These are phyloP conservation scores for Hordeum pubiflorum DNA, from an alignment of 202 grass and related monocot genomes.

Conservation along the genomic window DNA sequence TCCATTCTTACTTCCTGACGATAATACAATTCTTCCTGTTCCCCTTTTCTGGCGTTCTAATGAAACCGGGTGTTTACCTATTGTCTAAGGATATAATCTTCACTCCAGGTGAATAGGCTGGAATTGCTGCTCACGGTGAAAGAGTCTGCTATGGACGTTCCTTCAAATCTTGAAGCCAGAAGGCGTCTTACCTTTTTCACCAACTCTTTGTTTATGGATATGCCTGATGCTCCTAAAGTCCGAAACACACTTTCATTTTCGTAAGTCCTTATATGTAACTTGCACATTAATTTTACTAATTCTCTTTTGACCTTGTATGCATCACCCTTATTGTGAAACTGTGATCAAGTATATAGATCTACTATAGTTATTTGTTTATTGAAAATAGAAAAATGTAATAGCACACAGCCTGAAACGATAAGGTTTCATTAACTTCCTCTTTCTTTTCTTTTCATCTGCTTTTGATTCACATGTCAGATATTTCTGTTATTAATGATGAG, in stretches of 20 bases:
- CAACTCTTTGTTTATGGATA: conserved; percentile 96
- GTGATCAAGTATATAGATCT: conserved; percentile 13
- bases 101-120: conserved; percentile 70
- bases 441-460: neutral
- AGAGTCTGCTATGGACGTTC: conserved; percentile 95
- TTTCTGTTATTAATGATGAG: conserved; percentile 13
- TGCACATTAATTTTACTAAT: neutral
- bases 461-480: conserved; percentile 11
- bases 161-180: conserved; percentile 84
- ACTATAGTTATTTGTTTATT: conserved; percentile 7
- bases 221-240: conserved; percentile 94
- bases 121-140: conserved; percentile 80
- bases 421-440: neutral
- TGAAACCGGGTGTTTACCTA: neutral
- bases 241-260: conserved; percentile 91
- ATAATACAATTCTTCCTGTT: conserved; percentile 4
- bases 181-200: conserved; percentile 87
- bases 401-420: neutral
- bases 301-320: neutral
- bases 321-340: conserved; percentile 4
- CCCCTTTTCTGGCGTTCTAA: neutral
- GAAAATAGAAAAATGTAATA: conserved; percentile 15
- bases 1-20: conserved; percentile 28
- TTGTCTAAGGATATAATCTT: neutral
- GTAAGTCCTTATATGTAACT: conserved; percentile 49